Conservation (phyloP, 192 early-diverging fungal species). For the Mortierella claussenii region DNA sequence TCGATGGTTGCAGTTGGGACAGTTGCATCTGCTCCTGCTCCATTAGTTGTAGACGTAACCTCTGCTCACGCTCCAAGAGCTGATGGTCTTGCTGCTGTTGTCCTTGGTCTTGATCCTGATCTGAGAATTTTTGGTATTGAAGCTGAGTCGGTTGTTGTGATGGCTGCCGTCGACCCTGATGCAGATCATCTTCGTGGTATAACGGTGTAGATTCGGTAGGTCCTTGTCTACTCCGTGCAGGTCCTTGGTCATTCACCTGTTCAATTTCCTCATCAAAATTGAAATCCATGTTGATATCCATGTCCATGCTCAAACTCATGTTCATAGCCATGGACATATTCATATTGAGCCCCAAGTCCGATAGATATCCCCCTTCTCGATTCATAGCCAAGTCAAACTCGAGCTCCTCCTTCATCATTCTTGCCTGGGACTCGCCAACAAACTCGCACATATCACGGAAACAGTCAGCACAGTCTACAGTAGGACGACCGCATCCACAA, state of each 20-base stretch:
- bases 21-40: conserved; percentile 49
- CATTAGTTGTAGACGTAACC: conserved; percentile 26
- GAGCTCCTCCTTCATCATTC: conserved; percentile 39
- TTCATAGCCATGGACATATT: conserved; percentile 31
- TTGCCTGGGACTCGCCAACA: conserved; percentile 46
- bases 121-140: conserved; percentile 3
- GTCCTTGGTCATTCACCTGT: too few relatives aligned
- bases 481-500: conserved; percentile 46
- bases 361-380: conserved; percentile 17
- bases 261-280: background rate
- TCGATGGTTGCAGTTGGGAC: conserved; percentile 20
- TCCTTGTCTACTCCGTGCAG: too few relatives aligned
- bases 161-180: background rate
- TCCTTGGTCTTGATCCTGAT: background rate
- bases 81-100: conserved; percentile 7
- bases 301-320: background rate
- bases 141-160: background rate
- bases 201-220: background rate
- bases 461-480: conserved; percentile 47
- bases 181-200: background rate
- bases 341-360: conserved; percentile 27
- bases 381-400: conserved; percentile 41
- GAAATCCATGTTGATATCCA: conserved; percentile 10
- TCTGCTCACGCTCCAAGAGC: conserved; percentile 16
- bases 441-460: conserved; percentile 49